A percentile compares a stretch with the other conserved stretches of the same genome.
phyloP scores from a whole-genome alignment of 176 grass and related monocot species.

The Bromus sterilis region DNA sequence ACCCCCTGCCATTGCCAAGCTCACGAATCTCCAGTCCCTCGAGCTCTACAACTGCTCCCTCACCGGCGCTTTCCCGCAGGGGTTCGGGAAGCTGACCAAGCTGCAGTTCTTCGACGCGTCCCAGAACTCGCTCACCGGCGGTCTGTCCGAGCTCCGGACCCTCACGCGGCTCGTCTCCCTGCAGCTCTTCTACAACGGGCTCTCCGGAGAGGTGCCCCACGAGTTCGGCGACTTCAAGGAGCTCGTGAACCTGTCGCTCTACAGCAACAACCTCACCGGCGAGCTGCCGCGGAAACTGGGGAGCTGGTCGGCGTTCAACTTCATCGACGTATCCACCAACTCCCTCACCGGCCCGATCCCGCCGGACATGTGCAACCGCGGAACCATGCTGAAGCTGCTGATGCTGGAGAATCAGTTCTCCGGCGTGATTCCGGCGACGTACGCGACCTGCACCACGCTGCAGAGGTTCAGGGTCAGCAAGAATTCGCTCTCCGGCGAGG shows the following conservation, averaged over 20 bases:
- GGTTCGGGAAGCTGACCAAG: conserved; percentile 35
- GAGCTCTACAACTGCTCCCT: conserved; percentile 79
- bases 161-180: conserved; percentile 50
- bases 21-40: conserved; percentile 32
- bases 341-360: conserved; percentile 55
- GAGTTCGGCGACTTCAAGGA: conserved; percentile 71
- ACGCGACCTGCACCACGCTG: conserved; percentile 46
- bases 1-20: conserved; percentile 46
- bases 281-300: conserved; percentile 53
- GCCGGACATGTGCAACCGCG: conserved; percentile 64
- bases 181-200: conserved; percentile 53
- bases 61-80: conserved; percentile 29
- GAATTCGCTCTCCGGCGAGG: conserved; percentile 47
- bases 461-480: conserved; percentile 50
- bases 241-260: conserved; percentile 65
- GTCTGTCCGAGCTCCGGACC: conserved; percentile 45
- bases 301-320: conserved; percentile 50
- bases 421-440: conserved; percentile 57
- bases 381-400: conserved; percentile 50
- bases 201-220: conserved; percentile 40
- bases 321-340: conserved; percentile 79
- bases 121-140: conserved; percentile 35
- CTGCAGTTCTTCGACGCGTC: conserved; percentile 64
- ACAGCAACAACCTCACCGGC: conserved; percentile 55
- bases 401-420: conserved; percentile 75